These are phyloP conservation scores for Rhododendron ovatum DNA, from an alignment of 148 eudicot species.

Conservation along the genomic window DNA sequence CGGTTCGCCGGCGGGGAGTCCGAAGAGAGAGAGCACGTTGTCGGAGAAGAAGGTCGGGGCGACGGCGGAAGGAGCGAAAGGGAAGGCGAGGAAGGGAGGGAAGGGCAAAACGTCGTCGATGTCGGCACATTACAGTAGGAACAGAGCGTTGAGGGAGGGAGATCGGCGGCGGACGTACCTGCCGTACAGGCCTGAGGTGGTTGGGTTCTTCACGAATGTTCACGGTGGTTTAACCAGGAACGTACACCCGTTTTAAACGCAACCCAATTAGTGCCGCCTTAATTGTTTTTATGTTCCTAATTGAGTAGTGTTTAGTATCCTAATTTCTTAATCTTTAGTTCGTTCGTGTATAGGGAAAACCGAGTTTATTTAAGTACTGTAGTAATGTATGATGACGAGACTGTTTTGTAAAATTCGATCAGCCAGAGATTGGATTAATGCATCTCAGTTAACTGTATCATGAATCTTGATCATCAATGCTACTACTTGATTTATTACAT, in stretches of 20 bases:
- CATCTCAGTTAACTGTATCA: not conserved
- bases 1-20: not conserved
- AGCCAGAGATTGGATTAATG: not conserved
- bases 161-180: constrained; percentile 57
- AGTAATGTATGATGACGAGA: not conserved
- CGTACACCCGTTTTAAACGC: constrained; percentile 71
- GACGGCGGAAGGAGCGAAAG: constrained; percentile 3
- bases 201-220: constrained; percentile 81
- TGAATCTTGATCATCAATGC: not conserved
- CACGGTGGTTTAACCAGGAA: constrained; percentile 64
- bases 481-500: not conserved
- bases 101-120: constrained; percentile 21
- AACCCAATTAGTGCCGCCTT: not conserved
- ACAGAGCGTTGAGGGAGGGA: constrained; percentile 33
- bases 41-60: constrained; percentile 6
- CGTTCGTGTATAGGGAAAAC: not conserved
- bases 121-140: constrained; percentile 51
- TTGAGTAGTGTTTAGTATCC: not conserved
- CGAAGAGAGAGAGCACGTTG: constrained; percentile 7
- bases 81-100: constrained; percentile 12
- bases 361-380: not conserved
- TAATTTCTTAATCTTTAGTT: not conserved
- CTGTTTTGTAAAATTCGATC: not conserved
- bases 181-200: constrained; percentile 69
- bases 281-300: not conserved